Base-by-base conservation (phyloP, 148 eudicot species). In the Beta vulgaris region DNA sequence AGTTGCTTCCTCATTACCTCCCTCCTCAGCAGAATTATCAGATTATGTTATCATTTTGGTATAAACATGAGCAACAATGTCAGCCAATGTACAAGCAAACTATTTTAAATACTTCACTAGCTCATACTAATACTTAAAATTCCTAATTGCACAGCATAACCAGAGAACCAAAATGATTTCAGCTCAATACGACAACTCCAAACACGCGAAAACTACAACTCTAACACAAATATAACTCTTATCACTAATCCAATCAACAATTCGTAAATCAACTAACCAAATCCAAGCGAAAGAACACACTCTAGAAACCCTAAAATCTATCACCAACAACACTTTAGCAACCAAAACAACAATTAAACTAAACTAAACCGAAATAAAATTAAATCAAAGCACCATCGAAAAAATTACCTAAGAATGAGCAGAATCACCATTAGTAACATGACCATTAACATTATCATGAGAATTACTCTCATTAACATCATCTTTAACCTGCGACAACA, bases 381-480 rank as follows among this genome's bases (percentile, higher is more conserved):
- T 34, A 48, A 48, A 4, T 12, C 15, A 21, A 1, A 60, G 11
- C 4, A 43, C 15, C 18, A 34, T 0, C 18, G 71, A 51, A 37
- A 6, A 16, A 26, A 15, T 13, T 4, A 76, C 73, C 78, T 76
- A 65, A 9, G 1, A 19, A 48, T 43, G 18, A 46, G 19, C 39
- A 7, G 59, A 28, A 19, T 66, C 64, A 26, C 64, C 82, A 34
- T 79, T 78, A 48, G 67, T 72, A 32, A 36, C 54, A 21, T 29
- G 54, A 26, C 48, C 81, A 29, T 78, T 78, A 35, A 37, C 81
- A 21, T n/a, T n/a, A n/a, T 69, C 72, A 23, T 61, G 77, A 55
- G 59, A n/a, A 36, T 65, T 85, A 28, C 71, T 78, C 11, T 78
- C 84, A 31, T 77, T 82, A 0, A 57, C 86, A 21, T 75, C 84